These are phyloP conservation scores for Anisodus acutangulus DNA, from an alignment of 257 asterid genomes.

Conservation along the genomic window DNA sequence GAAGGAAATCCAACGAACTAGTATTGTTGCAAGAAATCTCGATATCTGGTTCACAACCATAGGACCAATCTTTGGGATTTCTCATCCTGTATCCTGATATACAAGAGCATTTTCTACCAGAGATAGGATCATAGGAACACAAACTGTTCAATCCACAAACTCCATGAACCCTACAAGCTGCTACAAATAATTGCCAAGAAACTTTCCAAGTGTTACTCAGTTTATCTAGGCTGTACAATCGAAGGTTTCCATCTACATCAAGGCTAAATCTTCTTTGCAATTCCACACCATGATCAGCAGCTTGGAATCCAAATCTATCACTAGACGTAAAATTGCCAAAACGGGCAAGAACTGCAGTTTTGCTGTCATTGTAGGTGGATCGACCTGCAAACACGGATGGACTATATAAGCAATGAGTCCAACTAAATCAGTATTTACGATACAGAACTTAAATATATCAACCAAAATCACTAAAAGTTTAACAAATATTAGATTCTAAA, in stretches of 20 bases:
- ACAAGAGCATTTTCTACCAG: slow-evolving; percentile 44
- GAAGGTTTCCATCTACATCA: slow-evolving; percentile 47
- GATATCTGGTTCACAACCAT: slow-evolving; percentile 48
- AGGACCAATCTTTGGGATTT: slow-evolving; percentile 43
- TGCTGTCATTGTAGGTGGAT: slow-evolving; percentile 38
- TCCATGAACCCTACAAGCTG: slow-evolving; percentile 45
- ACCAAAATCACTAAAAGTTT: not conserved
- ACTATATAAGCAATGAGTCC: not conserved
- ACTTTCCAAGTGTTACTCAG: slow-evolving; percentile 37
- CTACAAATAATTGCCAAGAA: slow-evolving; percentile 39
- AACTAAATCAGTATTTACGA: not conserved
- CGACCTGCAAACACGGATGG: slow-evolving; percentile 22
- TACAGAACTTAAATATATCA: not conserved
- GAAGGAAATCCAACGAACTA: slow-evolving; percentile 21
- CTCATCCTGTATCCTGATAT: slow-evolving; percentile 45
- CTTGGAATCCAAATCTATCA: slow-evolving; percentile 8
- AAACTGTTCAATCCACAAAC: slow-evolving; percentile 49
- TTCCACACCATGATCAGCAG: slow-evolving; percentile 36
- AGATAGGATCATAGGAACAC: slow-evolving; percentile 33
- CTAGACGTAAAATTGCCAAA: slow-evolving; percentile 39
- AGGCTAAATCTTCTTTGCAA: slow-evolving; percentile 38
- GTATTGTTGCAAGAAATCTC: slow-evolving; percentile 29
- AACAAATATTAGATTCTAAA: not conserved
- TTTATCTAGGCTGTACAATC: slow-evolving; percentile 42
- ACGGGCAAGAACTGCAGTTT: slow-evolving; percentile 33